Evolutionary conservation across 257 asterid genomes (phyloP).

Genomic region (Solanum dulcamara): DNA sequence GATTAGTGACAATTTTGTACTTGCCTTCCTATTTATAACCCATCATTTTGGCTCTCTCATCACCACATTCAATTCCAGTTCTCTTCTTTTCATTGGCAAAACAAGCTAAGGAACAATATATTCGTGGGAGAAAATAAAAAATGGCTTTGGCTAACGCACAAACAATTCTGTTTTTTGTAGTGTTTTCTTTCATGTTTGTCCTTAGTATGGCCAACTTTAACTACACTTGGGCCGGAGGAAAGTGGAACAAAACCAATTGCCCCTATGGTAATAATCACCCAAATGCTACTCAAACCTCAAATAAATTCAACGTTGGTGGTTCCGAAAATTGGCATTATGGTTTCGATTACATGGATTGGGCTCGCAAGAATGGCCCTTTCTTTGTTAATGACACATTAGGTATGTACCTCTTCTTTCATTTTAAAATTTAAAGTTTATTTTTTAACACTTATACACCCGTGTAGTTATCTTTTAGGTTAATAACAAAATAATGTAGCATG

Average conservation of each 20-base stretch:
- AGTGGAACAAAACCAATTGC: slow-evolving; percentile 6
- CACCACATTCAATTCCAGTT: background rate
- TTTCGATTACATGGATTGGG: slow-evolving; percentile 60
- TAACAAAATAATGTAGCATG: too few species aligned
- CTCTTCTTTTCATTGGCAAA: background rate
- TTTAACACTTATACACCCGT: too few species aligned
- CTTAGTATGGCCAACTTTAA: slow-evolving; percentile 15
- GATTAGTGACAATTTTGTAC: background rate
- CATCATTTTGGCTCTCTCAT: background rate
- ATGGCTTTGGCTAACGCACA: slow-evolving; percentile 16
- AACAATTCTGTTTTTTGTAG: background rate
- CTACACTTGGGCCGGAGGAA: slow-evolving; percentile 17
- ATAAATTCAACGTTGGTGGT: slow-evolving; percentile 39
- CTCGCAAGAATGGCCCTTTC: slow-evolving; percentile 42
- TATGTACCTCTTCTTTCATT: slow-evolving; percentile 13
- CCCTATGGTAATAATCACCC: slow-evolving; percentile 17
- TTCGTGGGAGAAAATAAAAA: background rate
- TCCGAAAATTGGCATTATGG: slow-evolving; percentile 59
- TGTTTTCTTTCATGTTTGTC: slow-evolving; percentile 1
- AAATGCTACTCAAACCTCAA: slow-evolving; percentile 23
- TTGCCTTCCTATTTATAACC: slow-evolving; percentile 3
- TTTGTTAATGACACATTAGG: slow-evolving; percentile 52
- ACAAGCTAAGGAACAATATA: background rate
- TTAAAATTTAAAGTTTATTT: too few species aligned
- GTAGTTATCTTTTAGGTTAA: background rate